Percentiles rank a stretch among this genome's conserved stretches.
Conservation (phyloP, 805 yeast species). For the Tetrapisispora phaffii region DNA sequence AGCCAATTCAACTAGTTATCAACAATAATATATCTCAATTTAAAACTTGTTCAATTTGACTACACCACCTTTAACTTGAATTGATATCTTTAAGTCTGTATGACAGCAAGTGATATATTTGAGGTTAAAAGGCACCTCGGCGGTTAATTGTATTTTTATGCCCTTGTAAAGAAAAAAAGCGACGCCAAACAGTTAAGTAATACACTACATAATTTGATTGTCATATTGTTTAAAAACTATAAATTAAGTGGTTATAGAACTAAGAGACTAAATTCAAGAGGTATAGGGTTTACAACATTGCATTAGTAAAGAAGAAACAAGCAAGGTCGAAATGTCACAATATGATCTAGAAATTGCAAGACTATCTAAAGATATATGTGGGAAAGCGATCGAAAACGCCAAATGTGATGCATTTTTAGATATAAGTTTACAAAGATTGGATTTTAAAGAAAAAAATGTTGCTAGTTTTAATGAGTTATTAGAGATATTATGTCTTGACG, state of each 20-base stretch:
- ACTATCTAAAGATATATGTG: not conserved
- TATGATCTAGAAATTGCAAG: not conserved
- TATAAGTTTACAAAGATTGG: not conserved
- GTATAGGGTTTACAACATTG: not conserved
- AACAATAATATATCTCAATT: too few species aligned
- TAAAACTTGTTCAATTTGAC: too few species aligned
- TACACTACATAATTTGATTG: not conserved
- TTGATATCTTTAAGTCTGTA: too few species aligned
- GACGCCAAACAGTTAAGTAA: not conserved
- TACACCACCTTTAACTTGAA: too few species aligned
- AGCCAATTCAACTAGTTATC: too few species aligned
- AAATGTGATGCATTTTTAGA: not conserved
- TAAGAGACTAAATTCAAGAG: too few species aligned
- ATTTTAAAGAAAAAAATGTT: not conserved
- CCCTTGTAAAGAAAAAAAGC: not conserved
- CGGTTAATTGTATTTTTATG: not conserved
- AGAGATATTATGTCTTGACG: not conserved
- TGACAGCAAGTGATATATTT: too few species aligned
- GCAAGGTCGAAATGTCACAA: slow-evolving; percentile 1
- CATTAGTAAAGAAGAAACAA: not conserved
- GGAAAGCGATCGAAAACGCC: not conserved
- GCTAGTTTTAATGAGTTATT: not conserved
- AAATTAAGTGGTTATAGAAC: too few species aligned
- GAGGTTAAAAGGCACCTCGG: not conserved
- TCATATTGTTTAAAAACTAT: not conserved